A percentile compares a stretch with the other conserved stretches of the same genome.
Evolutionary conservation across 2,329 filamentous ascomycete species (phyloP).

Genomic region (Cladophialophora chaetospira): DNA sequence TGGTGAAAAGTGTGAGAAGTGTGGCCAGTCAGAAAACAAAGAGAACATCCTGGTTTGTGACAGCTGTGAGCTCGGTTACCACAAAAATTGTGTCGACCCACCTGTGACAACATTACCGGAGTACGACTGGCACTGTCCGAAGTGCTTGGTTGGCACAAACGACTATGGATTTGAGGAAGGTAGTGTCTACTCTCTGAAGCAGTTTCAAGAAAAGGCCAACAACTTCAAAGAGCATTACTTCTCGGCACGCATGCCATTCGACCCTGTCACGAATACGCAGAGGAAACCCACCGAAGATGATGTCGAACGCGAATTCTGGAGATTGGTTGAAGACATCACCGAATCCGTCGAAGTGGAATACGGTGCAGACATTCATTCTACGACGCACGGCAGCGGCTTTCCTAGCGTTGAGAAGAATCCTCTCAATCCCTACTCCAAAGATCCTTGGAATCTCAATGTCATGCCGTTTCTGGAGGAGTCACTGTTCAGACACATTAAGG

Average conservation of each 20-base stretch:
- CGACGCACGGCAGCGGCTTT: constrained; percentile 95
- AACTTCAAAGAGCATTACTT: constrained; percentile 96
- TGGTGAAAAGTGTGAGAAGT: constrained; percentile 79
- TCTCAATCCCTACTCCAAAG: constrained; percentile 78
- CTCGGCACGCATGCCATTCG: constrained; percentile 83
- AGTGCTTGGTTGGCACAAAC: constrained; percentile 91
- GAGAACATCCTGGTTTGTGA: constrained; percentile 78
- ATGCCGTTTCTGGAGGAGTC: constrained; percentile 88
- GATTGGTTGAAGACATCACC: constrained; percentile 86
- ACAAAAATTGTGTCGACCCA: constrained; percentile 86
- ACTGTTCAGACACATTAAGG: constrained; percentile 94
- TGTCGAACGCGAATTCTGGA: constrained; percentile 95
- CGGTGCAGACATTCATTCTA: constrained; percentile 96
- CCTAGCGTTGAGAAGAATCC: constrained; percentile 92
- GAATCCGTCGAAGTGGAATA: constrained; percentile 98
- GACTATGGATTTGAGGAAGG: constrained; percentile 98
- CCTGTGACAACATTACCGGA: constrained; percentile 76
- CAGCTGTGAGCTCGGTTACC: constrained; percentile 86
- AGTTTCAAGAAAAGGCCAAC: constrained; percentile 94
- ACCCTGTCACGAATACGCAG: constrained; percentile 78
- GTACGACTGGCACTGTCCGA: constrained; percentile 91
- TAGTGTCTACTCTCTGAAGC: constrained; percentile 88
- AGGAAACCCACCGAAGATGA: constrained; percentile 89
- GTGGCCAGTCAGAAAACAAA: constrained; percentile 74
- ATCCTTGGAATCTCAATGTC: constrained; percentile 95